Evolutionary conservation across 805 yeast species (phyloP).

Genomic region (Kuraishia cidri): DNA sequence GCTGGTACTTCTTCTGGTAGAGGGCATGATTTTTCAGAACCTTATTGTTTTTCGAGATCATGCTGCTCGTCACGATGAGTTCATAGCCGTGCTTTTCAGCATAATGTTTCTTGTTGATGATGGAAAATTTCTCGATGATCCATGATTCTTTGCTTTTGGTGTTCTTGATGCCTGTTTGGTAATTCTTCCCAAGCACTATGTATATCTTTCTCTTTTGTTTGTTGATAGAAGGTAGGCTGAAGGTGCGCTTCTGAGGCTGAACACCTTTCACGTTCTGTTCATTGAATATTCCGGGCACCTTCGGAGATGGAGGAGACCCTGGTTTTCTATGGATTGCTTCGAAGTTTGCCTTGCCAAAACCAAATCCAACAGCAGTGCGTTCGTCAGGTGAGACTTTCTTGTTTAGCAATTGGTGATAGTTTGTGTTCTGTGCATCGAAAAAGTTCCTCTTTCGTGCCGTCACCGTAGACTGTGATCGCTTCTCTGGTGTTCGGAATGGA

Average conservation of each 20-base stretch:
- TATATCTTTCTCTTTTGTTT: constrained; percentile 19
- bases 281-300: constrained; percentile 16
- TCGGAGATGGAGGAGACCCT: constrained; percentile 17
- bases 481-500: too few species aligned
- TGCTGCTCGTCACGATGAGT: constrained; percentile 22
- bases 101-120: constrained; percentile 36
- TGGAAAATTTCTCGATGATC: constrained; percentile 38
- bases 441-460: too few species aligned
- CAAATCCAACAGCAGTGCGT: constrained; percentile 7
- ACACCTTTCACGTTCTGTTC: constrained; percentile 1
- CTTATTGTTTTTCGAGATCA: constrained; percentile 10
- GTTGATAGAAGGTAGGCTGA: background rate
- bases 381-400: constrained; percentile 1
- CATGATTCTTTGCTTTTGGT: constrained; percentile 30
- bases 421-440: too few species aligned
- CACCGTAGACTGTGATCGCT: too few species aligned
- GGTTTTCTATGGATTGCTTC: constrained; percentile 10
- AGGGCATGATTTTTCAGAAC: constrained; percentile 26
- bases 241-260: background rate
- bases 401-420: constrained; percentile 15
- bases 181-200: constrained; percentile 27
- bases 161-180: constrained; percentile 28
- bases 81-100: constrained; percentile 41
- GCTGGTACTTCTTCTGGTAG: constrained; percentile 35
- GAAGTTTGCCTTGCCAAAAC: constrained; percentile 8